These are phyloP conservation scores for Licmophora abbreviata DNA, from an alignment of 108 stramenopile species.

Conservation along the genomic window DNA sequence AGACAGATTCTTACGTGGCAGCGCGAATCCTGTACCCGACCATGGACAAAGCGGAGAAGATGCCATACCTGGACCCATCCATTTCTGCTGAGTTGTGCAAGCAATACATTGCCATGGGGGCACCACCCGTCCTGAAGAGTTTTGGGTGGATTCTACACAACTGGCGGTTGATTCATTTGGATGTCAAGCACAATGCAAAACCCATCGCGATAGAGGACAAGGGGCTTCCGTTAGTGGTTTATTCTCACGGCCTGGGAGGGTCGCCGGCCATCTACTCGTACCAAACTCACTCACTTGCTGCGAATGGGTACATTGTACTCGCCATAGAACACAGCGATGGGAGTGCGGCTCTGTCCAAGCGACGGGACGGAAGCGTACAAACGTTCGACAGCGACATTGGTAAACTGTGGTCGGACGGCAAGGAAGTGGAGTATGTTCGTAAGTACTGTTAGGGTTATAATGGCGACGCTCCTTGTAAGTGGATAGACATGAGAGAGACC, in stretches of 20 bases:
- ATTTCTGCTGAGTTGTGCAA: slow-evolving; percentile 22
- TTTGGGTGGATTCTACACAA: slow-evolving; percentile 34
- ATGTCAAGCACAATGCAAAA: slow-evolving; percentile 9
- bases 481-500: too few relatives aligned
- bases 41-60: slow-evolving; percentile 7
- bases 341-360: slow-evolving; percentile 18
- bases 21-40: slow-evolving; percentile 53
- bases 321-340: slow-evolving; percentile 46
- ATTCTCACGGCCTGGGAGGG: slow-evolving; percentile 59
- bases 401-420: slow-evolving; percentile 6
- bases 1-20: slow-evolving; percentile 17
- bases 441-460: too few relatives aligned
- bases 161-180: slow-evolving; percentile 23
- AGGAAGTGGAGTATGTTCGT: slow-evolving; percentile 7
- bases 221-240: slow-evolving; percentile 34
- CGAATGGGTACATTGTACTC: slow-evolving; percentile 38
- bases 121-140: slow-evolving; percentile 31
- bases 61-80: slow-evolving; percentile 21
- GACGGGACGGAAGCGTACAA: slow-evolving; percentile 19
- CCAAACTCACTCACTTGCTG: slow-evolving; percentile 39
- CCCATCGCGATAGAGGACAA: background rate
- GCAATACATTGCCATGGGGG: slow-evolving; percentile 29
- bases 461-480: too few relatives aligned
- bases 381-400: slow-evolving; percentile 9
- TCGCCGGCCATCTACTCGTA: slow-evolving; percentile 34